These are phyloP conservation scores for Aspergillus oerlinghausenensis DNA, from an alignment of 2,329 filamentous ascomycete genomes.

Conservation along the genomic window DNA sequence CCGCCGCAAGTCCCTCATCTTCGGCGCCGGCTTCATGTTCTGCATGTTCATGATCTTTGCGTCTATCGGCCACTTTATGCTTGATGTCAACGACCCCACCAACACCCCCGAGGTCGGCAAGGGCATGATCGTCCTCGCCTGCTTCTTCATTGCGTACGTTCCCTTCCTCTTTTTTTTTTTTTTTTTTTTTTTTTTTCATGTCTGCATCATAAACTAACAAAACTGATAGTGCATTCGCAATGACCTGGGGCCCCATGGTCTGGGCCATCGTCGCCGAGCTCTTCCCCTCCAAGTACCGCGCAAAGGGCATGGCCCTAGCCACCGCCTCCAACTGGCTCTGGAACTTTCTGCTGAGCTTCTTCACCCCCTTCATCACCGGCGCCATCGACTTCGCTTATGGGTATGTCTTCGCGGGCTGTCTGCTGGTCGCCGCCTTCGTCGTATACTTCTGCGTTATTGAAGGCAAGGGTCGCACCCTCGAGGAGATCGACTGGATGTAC, in stretches of 20 bases:
- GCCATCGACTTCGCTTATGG: constrained; percentile 70
- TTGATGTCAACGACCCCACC: constrained; percentile 34
- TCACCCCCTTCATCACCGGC: constrained; percentile 70
- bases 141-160: constrained; percentile 59
- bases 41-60: constrained; percentile 63
- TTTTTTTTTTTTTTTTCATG: accelerated
- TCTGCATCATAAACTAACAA: background rate
- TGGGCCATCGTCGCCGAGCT: constrained; percentile 45
- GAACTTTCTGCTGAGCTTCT: constrained; percentile 70
- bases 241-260: constrained; percentile 61
- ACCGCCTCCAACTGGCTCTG: constrained; percentile 71
- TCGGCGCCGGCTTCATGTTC: constrained; percentile 65
- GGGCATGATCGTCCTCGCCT: constrained; percentile 66
- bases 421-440: constrained; percentile 58
- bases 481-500: constrained; percentile 74
- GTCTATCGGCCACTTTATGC: constrained; percentile 47
- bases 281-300: constrained; percentile 48
- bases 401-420: constrained; percentile 71
- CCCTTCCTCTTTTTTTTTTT: too few species aligned
- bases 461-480: constrained; percentile 62
- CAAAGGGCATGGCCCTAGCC: constrained; percentile 70
- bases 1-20: constrained; percentile 61
- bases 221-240: constrained; percentile 51
- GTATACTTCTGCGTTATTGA: constrained; percentile 71
- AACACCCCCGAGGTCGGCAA: constrained; percentile 50